Evolutionary conservation across 1,284 basidiomycete species (phyloP).

Genomic region (Clitocybe nebularis): DNA sequence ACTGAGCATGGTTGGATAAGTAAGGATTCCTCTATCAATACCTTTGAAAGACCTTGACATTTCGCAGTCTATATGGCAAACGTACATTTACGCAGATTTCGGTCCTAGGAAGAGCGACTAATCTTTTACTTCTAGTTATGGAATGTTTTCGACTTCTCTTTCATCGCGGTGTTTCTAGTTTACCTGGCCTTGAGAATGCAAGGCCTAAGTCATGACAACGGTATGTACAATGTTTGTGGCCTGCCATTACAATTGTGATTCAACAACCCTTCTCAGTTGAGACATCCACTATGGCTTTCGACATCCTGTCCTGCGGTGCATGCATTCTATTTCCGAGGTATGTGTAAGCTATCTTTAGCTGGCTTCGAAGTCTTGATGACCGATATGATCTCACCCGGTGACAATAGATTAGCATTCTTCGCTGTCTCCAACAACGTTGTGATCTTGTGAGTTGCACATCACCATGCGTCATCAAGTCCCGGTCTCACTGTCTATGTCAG

Average conservation of each 20-base stretch:
- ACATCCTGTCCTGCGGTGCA: conserved; percentile 79
- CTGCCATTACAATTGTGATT: conserved; percentile 2
- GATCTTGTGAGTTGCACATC: conserved; percentile 54
- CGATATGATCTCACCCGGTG: conserved; percentile 1
- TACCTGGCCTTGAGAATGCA: conserved; percentile 67
- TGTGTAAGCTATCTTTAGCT: conserved; percentile 18
- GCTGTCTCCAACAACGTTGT: conserved; percentile 81
- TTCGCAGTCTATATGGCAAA: conserved; percentile 76
- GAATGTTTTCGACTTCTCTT: conserved; percentile 84
- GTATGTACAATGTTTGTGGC: conserved; percentile 32
- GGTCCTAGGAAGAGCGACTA: conserved; percentile 3
- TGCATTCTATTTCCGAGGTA: conserved; percentile 84
- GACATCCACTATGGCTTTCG: conserved; percentile 72
- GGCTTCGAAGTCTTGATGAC: conserved; percentile 6
- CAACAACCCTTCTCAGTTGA: conserved; percentile 31
- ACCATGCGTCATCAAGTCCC: no score
- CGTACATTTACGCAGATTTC: conserved; percentile 33
- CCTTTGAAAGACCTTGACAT: conserved; percentile 1
- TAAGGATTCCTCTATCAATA: conserved; percentile 43
- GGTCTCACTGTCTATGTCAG: conserved; percentile 32
- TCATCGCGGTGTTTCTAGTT: conserved; percentile 67
- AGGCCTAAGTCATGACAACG: conserved; percentile 54
- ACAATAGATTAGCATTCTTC: conserved; percentile 73
- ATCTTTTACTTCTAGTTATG: conserved; percentile 52
- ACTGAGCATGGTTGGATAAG: conserved; percentile 84